phyloP scores from a whole-genome alignment of 208 protist genomes.

The Strigomonas culicis region DNA sequence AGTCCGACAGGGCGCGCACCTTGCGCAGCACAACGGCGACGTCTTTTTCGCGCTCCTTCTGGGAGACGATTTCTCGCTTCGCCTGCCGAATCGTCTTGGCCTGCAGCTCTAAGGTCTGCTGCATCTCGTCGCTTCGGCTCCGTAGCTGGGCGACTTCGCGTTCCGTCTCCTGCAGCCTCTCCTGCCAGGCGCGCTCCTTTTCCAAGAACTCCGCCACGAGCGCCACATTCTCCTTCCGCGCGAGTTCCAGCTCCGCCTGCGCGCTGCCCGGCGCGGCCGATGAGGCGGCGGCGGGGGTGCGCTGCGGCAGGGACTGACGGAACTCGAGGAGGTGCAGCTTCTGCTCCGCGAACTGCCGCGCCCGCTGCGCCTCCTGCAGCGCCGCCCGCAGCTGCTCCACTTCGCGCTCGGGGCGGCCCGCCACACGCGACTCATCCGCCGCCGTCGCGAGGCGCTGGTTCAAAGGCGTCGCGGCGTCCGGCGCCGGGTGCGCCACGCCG shows the following conservation, averaged over 20 bases:
- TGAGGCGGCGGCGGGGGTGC: background rate
- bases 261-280: background rate
- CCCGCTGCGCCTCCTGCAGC: slow-evolving; percentile 20
- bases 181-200: slow-evolving; percentile 49
- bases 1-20: slow-evolving; percentile 13
- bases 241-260: slow-evolving; percentile 26
- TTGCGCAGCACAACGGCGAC: slow-evolving; percentile 32
- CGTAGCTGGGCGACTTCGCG: slow-evolving; percentile 17
- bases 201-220: slow-evolving; percentile 45
- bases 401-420: background rate
- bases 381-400: slow-evolving; percentile 17
- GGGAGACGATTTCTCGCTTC: slow-evolving; percentile 31
- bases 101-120: slow-evolving; percentile 33
- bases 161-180: slow-evolving; percentile 25
- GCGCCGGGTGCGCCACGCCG: background rate
- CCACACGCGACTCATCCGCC: background rate
- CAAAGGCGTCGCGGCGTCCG: background rate
- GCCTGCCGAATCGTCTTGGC: slow-evolving; percentile 37
- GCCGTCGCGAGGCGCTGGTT: background rate
- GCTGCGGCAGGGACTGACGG: slow-evolving; percentile 11
- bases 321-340: slow-evolving; percentile 28
- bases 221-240: slow-evolving; percentile 41
- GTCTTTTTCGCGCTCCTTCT: slow-evolving; percentile 35
- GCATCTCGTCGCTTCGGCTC: slow-evolving; percentile 19
- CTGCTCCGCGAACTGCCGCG: slow-evolving; percentile 27